Percentiles rank a stretch among this genome's conserved stretches.
phyloP scores from a whole-genome alignment of 768 basidiomycete species.

The Termitomyces sp. region DNA sequence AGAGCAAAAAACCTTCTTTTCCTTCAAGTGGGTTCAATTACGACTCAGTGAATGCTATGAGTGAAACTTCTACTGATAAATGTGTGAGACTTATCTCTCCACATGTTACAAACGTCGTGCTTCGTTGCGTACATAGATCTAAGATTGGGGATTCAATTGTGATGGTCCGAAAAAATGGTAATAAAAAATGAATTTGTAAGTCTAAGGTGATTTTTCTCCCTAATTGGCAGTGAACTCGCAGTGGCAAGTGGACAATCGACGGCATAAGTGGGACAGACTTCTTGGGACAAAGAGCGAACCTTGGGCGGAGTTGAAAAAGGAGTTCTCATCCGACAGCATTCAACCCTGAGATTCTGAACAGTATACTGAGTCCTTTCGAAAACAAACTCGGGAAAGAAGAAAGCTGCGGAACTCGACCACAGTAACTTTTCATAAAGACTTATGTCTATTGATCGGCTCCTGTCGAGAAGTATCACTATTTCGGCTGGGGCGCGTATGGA shows the following conservation, averaged over 20 bases:
- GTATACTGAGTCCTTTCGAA: not conserved
- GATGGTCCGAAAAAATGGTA: not conserved
- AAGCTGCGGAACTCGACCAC: not conserved
- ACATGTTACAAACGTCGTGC: not conserved
- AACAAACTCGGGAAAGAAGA: not conserved
- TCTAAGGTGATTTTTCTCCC: too few relatives aligned
- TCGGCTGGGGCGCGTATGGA: not conserved
- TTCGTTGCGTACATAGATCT: not conserved
- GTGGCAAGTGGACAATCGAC: not conserved
- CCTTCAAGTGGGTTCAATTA: not conserved
- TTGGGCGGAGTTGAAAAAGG: not conserved
- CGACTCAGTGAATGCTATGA: not conserved
- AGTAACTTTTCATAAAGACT: not conserved
- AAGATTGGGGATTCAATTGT: not conserved
- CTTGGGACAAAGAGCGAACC: not conserved
- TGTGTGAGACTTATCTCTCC: not conserved
- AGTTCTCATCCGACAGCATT: not conserved
- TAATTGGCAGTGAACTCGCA: not conserved
- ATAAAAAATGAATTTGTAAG: not conserved
- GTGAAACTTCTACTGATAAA: not conserved
- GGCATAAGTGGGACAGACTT: not conserved
- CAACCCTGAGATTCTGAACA: too few relatives aligned
- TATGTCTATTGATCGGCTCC: not conserved
- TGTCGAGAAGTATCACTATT: not conserved
- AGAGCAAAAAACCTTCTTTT: not conserved